Evolutionary conservation across 768 basidiomycete species (phyloP), one percentile per base, ranked within the genome.

Genomic region (Calvatia gigantea): DNA sequence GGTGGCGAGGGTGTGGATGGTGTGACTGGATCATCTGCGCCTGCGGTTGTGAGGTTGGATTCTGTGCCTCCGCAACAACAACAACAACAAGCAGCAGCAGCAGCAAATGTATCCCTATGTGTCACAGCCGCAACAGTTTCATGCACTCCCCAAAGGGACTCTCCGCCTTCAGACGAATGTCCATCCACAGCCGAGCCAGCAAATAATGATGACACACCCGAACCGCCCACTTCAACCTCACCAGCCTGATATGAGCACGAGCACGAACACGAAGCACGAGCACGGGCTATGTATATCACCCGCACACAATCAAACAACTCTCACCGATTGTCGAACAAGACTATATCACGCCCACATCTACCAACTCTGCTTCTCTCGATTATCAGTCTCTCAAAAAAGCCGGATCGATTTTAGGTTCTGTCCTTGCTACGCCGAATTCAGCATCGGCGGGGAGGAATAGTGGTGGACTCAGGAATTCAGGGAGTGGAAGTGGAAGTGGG

Each of bases 281-380:
- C 60, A 69, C 63, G 4, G 58, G 67, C 43, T 72, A 73, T 45
- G 66, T 66, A 54, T 74, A 75, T 47, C 32, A 29, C n/a, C 8
- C 11, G 15, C 32, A 29, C n/a, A 21, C 11, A 11, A 73, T 69
- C 23, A 75, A 75, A 64, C 85, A 78, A 42, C 76, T 87, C 33
- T 86, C 86, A 1, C 85, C 87, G 0, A 87, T 88, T 37, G 76
- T 75, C 7, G 87, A 87, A 67, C 79, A 79, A 60, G 82, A 86
- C 51, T 85, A 85, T 61, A 64, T 82, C 52, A 82, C 84, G 5
- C 82, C 82, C 11, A 51, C 42, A n/a, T 55, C 54, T 17, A 53
- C 50, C 41, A 51, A 19, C 56, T 58, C 51, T 12, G 35, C 41
- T 7, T 51, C 49, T 7, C 25, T 51, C n/a, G 37, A 46, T 7